A percentile compares a stretch with the other conserved stretches of the same genome.
phyloP scores from a whole-genome alignment of 306 rosid genomes.

The Arachis stenosperma region DNA sequence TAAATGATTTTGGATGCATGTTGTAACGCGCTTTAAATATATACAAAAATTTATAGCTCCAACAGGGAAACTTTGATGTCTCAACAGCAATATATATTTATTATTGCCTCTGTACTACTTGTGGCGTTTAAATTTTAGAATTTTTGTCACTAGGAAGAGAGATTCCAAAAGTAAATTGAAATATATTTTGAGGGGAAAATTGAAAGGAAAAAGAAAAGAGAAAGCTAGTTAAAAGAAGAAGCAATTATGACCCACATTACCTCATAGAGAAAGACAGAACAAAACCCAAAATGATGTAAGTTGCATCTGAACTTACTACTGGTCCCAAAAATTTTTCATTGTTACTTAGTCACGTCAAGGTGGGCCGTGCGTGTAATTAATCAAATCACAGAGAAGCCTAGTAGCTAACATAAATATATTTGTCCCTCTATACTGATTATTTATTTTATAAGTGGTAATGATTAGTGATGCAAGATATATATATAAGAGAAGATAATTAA shows the following conservation, averaged over 20 bases:
- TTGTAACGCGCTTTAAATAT: too few relatives aligned
- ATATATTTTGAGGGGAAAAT: not conserved
- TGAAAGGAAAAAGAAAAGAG: not conserved
- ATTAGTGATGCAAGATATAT: too few relatives aligned
- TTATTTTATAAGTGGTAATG: too few relatives aligned
- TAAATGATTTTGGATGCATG: too few relatives aligned
- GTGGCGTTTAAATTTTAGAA: constrained; percentile 46
- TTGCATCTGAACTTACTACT: constrained; percentile 51
- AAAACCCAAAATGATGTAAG: constrained; percentile 52
- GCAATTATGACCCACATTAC: constrained; percentile 13
- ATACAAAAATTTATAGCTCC: too few relatives aligned
- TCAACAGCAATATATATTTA: not conserved
- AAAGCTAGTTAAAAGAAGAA: not conserved
- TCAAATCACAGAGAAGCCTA: not conserved
- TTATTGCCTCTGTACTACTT: constrained; percentile 51
- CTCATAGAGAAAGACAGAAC: constrained; percentile 40
- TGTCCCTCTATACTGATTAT: too few relatives aligned
- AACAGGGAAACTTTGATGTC: constrained; percentile 50
- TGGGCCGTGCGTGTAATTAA: constrained; percentile 38
- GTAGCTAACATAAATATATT: not conserved
- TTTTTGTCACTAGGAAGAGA: constrained; percentile 50
- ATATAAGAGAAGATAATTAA: too few relatives aligned
- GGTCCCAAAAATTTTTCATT: constrained; percentile 51
- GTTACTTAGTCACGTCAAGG: constrained; percentile 15
- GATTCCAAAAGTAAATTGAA: constrained; percentile 34